phyloP scores from a whole-genome alignment of 257 asterid genomes.

The Solanum tarapatanum region DNA sequence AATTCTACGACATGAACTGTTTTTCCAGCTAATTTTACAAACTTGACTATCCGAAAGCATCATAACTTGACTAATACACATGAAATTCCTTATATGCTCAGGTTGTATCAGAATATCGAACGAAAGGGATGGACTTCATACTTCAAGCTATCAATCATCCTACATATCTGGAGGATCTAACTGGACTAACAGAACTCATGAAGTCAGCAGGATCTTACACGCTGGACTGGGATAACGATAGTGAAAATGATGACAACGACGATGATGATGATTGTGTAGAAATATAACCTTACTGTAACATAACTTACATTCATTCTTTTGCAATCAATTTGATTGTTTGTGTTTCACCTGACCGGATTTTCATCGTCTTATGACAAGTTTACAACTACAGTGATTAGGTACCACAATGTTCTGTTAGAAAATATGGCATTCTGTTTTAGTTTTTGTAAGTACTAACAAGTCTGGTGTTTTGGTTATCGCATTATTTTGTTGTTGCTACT shows the following conservation, averaged over 20 bases:
- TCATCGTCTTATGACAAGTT: neutral
- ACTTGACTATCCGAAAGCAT: neutral
- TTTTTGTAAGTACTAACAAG: neutral
- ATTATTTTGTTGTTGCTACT: neutral
- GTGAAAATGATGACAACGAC: constrained; percentile 22
- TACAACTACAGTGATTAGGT: neutral
- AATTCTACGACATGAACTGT: neutral
- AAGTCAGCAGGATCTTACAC: constrained; percentile 53
- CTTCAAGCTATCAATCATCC: constrained; percentile 87
- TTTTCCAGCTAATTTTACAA: neutral
- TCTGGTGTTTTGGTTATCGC: neutral
- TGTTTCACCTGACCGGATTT: neutral
- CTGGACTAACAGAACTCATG: constrained; percentile 85
- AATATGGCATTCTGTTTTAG: neutral
- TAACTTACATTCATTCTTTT: neutral
- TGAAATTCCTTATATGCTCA: constrained; percentile 10
- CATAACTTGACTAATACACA: neutral
- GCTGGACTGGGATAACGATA: constrained; percentile 57
- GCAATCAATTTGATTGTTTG: neutral
- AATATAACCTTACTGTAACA: constrained; percentile 16
- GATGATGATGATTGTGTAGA: constrained; percentile 53
- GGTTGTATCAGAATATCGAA: constrained; percentile 70
- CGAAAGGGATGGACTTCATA: constrained; percentile 64
- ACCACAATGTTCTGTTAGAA: neutral
- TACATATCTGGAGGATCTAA: constrained; percentile 77